These are phyloP conservation scores for Nannizziopsis barbatae DNA, from an alignment of 2,329 filamentous ascomycete species.

Conservation along the genomic window DNA sequence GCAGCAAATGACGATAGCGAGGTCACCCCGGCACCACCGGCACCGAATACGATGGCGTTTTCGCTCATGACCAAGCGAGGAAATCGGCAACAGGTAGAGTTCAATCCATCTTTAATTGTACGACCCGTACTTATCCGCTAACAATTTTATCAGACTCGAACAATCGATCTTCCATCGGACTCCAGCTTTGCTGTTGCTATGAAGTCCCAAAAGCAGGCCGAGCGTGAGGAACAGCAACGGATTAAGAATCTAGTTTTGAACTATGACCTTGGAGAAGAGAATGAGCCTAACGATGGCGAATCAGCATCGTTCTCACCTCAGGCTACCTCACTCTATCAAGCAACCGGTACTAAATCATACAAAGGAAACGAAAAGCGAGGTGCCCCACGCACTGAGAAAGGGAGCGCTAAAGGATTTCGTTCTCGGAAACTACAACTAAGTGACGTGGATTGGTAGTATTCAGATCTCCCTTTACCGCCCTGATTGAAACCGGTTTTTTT, in stretches of 20 bases:
- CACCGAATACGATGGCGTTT: slow-evolving; percentile 74
- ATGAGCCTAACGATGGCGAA: slow-evolving; percentile 69
- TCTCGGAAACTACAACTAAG: slow-evolving; percentile 85
- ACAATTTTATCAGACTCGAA: slow-evolving; percentile 57
- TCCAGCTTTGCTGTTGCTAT: slow-evolving; percentile 93
- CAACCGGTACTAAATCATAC: slow-evolving; percentile 26
- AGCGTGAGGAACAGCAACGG: slow-evolving; percentile 90
- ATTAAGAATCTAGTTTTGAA: slow-evolving; percentile 98
- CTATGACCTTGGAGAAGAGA: slow-evolving; percentile 78
- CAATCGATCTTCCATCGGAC: slow-evolving; percentile 73
- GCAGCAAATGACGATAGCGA: slow-evolving; percentile 30
- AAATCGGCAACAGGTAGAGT: slow-evolving; percentile 75
- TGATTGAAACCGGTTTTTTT: too few species aligned
- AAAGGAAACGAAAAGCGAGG: slow-evolving; percentile 34
- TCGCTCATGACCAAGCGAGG: slow-evolving; percentile 90
- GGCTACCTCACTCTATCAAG: slow-evolving; percentile 18
- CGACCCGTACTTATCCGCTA: not conserved
- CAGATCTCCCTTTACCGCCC: not conserved
- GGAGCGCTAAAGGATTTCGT: slow-evolving; percentile 60
- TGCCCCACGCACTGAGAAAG: slow-evolving; percentile 32
- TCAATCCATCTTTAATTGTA: not conserved
- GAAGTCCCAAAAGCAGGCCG: slow-evolving; percentile 88
- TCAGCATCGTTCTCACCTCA: slow-evolving; percentile 24
- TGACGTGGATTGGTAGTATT: slow-evolving; percentile 84
- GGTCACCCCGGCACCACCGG: slow-evolving; percentile 21